Evolutionary conservation across 345 rosid species (phyloP).

Genomic region (Rhizophora apiculata): DNA sequence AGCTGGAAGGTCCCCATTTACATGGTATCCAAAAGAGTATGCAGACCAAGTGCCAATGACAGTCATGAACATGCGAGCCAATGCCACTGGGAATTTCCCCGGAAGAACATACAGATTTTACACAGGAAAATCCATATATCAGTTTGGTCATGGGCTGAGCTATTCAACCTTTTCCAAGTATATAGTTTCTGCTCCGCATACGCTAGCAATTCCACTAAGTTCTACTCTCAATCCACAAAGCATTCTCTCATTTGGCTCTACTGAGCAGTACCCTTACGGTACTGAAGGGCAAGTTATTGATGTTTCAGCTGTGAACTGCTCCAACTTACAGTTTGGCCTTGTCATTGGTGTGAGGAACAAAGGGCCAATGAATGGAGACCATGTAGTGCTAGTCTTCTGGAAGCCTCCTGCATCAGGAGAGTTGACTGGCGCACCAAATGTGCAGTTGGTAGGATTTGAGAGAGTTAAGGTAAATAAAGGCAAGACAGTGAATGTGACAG

Average conservation of each 20-base stretch:
- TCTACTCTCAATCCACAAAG: not conserved
- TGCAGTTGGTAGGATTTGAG: conserved; percentile 53
- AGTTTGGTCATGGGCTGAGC: conserved; percentile 54
- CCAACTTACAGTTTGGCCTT: conserved; percentile 20
- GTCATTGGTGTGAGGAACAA: conserved; percentile 45
- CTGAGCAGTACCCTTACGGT: not conserved
- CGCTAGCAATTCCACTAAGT: conserved; percentile 12
- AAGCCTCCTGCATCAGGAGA: conserved; percentile 33
- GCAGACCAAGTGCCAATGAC: conserved; percentile 43
- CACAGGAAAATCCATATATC: conserved; percentile 30
- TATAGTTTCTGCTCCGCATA: conserved; percentile 36
- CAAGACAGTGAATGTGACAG: conserved; percentile 34
- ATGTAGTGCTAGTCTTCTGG: conserved; percentile 59
- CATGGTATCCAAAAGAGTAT: conserved; percentile 49
- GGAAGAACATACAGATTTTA: conserved; percentile 56
- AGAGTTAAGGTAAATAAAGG: conserved; percentile 43
- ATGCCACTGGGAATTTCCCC: conserved; percentile 32
- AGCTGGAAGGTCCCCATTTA: conserved; percentile 52
- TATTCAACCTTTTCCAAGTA: conserved; percentile 42
- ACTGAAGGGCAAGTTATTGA: conserved; percentile 29
- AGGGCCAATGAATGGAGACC: conserved; percentile 41
- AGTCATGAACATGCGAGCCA: conserved; percentile 55
- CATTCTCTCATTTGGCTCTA: not conserved
- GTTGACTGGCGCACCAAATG: conserved; percentile 34
- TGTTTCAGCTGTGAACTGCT: conserved; percentile 35